These are phyloP conservation scores for Nothophoma quercina DNA, from an alignment of 2,329 filamentous ascomycete species.

Conservation along the genomic window DNA sequence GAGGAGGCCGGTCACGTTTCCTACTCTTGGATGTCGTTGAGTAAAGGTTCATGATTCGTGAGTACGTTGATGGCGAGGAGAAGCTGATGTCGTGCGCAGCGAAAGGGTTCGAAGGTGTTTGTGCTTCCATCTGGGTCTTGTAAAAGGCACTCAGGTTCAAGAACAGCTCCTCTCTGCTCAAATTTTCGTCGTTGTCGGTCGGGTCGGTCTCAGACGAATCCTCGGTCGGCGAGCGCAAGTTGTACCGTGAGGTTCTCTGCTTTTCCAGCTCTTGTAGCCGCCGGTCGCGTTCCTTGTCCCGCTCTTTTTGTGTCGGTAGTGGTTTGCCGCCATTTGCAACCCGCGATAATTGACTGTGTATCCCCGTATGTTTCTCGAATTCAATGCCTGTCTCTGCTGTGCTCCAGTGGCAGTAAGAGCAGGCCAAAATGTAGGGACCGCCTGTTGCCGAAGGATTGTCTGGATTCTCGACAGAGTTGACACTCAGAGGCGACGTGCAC, in stretches of 20 bases:
- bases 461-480: conserved; percentile 71
- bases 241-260: conserved; percentile 27
- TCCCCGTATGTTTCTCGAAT: conserved; percentile 88
- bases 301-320: conserved; percentile 51
- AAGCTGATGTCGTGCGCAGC: conserved; percentile 59
- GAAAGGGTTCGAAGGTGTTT: conserved; percentile 59
- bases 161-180: conserved; percentile 75
- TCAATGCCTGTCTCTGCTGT: conserved; percentile 88
- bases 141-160: conserved; percentile 81
- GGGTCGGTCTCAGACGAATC: conserved; percentile 31
- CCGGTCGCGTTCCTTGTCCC: conserved; percentile 48
- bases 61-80: conserved; percentile 80
- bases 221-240: background rate
- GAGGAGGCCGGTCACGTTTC: conserved; percentile 68
- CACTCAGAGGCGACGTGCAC: conserved; percentile 80
- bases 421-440: conserved; percentile 79
- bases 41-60: conserved; percentile 91
- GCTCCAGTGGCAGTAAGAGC: conserved; percentile 92
- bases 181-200: conserved; percentile 11
- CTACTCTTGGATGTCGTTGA: conserved; percentile 64
- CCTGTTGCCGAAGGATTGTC: conserved; percentile 35
- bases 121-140: conserved; percentile 72
- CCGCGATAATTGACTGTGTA: conserved; percentile 79
- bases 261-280: conserved; percentile 42
- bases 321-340: conserved; percentile 62